A percentile compares a stretch with the other conserved stretches of the same genome.
Evolutionary conservation across 1,139 yeast species (phyloP).

Genomic region (Candida neerlandica): DNA sequence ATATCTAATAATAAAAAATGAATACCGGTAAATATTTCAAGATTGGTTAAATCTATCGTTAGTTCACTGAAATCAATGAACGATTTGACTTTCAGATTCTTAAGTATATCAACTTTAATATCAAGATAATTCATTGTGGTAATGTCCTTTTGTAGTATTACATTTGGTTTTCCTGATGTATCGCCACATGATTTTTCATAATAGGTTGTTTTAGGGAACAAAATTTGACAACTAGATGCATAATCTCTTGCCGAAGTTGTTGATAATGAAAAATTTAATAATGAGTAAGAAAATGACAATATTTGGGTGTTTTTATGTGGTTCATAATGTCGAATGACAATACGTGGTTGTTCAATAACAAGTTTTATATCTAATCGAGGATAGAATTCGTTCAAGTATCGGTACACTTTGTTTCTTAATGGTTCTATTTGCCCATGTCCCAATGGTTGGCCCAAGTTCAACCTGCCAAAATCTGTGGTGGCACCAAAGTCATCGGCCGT

Average conservation of each 20-base stretch:
- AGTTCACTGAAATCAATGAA: constrained; percentile 25
- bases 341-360: constrained; percentile 47
- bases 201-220: constrained; percentile 37
- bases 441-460: not conserved
- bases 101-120: constrained; percentile 29
- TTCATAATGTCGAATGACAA: constrained; percentile 35
- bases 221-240: constrained; percentile 36
- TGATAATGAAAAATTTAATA: constrained; percentile 37
- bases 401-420: constrained; percentile 14
- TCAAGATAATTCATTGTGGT: constrained; percentile 15
- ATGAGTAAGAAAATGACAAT: constrained; percentile 40
- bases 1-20: constrained; percentile 31
- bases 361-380: constrained; percentile 45
- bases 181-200: constrained; percentile 25
- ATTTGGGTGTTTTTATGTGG: constrained; percentile 26
- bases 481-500: not conserved
- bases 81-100: constrained; percentile 32
- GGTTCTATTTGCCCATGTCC: constrained; percentile 9
- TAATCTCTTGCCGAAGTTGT: constrained; percentile 41
- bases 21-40: constrained; percentile 37
- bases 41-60: constrained; percentile 30
- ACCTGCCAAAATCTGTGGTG: not conserved
- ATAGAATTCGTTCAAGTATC: constrained; percentile 41
- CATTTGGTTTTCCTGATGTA: constrained; percentile 11
- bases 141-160: constrained; percentile 27